Conservation (phyloP, 805 yeast species). For the Yamadazyma phyllophila region DNA sequence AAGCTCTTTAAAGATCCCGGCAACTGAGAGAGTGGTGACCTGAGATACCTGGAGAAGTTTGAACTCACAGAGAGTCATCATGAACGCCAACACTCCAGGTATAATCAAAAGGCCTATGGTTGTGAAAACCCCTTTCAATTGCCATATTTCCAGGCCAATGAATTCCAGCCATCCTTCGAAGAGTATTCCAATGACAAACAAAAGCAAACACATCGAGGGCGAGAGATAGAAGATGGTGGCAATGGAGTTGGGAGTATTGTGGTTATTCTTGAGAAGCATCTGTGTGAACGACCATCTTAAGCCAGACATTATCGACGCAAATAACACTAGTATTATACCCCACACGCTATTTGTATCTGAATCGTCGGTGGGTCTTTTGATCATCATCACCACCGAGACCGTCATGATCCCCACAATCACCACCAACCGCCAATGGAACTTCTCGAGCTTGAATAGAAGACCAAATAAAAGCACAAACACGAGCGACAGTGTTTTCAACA, state of each 20-base stretch:
- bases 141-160: constrained; percentile 59
- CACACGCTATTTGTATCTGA: constrained; percentile 24
- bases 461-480: constrained; percentile 90
- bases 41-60: constrained; percentile 77
- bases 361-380: constrained; percentile 36
- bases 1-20: constrained; percentile 91
- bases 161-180: constrained; percentile 69
- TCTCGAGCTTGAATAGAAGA: constrained; percentile 74
- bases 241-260: constrained; percentile 67
- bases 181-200: constrained; percentile 59
- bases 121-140: constrained; percentile 48
- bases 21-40: constrained; percentile 81
- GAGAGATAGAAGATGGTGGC: constrained; percentile 79
- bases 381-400: constrained; percentile 85
- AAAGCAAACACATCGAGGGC: constrained; percentile 72
- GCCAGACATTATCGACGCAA: constrained; percentile 82
- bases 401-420: constrained; percentile 78
- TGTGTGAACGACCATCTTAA: constrained; percentile 96
- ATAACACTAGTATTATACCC: constrained; percentile 73
- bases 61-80: constrained; percentile 88
- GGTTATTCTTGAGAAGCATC: constrained; percentile 54
- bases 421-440: constrained; percentile 62
- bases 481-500: constrained; percentile 85
- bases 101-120: constrained; percentile 62
- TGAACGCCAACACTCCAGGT: constrained; percentile 86